These are phyloP conservation scores for Dryas integrifolia DNA, from an alignment of 331 rosid genomes.

Conservation along the genomic window DNA sequence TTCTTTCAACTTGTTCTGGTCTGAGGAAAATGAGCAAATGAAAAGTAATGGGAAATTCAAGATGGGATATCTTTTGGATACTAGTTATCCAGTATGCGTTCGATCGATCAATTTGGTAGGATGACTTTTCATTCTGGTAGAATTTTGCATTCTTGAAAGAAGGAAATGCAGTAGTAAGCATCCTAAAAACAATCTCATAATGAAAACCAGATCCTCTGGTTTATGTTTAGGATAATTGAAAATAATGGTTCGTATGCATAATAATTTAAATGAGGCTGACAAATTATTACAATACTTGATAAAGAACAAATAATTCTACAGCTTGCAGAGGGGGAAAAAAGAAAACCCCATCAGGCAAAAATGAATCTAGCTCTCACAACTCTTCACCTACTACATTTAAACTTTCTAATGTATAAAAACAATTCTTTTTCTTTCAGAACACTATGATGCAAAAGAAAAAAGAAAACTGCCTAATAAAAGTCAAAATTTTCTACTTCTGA, in stretches of 20 bases:
- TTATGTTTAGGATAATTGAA: neutral
- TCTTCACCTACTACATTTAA: constrained; percentile 45
- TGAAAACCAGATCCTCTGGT: constrained; percentile 2
- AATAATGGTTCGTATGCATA: constrained; percentile 38
- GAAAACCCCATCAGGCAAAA: constrained; percentile 50
- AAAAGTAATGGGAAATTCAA: no score
- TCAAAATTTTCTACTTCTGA: constrained; percentile 69
- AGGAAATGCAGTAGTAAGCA: no score
- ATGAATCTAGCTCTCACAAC: constrained; percentile 40
- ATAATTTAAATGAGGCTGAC: constrained; percentile 40
- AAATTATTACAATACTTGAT: constrained; percentile 59
- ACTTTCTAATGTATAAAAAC: constrained; percentile 59
- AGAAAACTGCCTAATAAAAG: constrained; percentile 39
- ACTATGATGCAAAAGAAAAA: constrained; percentile 32
- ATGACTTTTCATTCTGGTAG: no score
- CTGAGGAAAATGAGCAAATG: no score
- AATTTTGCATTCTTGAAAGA: no score
- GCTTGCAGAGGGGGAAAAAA: constrained; percentile 44
- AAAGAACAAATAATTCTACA: constrained; percentile 50
- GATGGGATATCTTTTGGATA: no score
- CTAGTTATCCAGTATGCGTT: no score
- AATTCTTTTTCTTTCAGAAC: constrained; percentile 41
- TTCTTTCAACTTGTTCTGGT: no score
- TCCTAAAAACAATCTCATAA: neutral
- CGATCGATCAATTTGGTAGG: no score